Evolutionary conservation across 2,329 filamentous ascomycete genomes (phyloP).

Genomic region (Arachnomyces sp.): DNA sequence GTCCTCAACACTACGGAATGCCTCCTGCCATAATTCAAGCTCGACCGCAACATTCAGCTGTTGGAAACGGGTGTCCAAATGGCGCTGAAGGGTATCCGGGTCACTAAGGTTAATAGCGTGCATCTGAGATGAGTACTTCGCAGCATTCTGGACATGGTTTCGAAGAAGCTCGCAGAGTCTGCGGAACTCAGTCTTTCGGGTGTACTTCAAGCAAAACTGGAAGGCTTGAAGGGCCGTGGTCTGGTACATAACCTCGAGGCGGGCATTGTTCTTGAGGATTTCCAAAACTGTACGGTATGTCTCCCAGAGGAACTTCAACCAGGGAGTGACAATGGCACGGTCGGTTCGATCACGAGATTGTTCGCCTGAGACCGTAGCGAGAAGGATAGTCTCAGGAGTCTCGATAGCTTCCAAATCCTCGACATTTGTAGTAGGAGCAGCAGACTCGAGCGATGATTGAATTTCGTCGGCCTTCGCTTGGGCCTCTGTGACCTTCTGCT

Average conservation of each 20-base stretch:
- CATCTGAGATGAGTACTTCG: conserved; percentile 99
- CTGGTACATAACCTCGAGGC: conserved; percentile 96
- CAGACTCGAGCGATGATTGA: conserved; percentile 76
- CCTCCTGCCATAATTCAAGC: conserved; percentile 97
- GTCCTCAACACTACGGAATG: conserved; percentile 97
- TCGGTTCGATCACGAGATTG: conserved; percentile 96
- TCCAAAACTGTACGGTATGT: conserved; percentile 97
- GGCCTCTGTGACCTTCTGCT: conserved; percentile 90
- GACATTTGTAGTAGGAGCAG: conserved; percentile 63
- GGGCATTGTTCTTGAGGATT: conserved; percentile 97
- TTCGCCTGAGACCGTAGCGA: conserved; percentile 95
- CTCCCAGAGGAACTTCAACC: conserved; percentile 99
- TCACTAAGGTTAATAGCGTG: conserved; percentile 98
- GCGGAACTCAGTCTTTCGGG: conserved; percentile 98
- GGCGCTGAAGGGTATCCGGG: conserved; percentile 91
- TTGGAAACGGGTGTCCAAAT: conserved; percentile 96
- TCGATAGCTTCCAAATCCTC: conserved; percentile 96
- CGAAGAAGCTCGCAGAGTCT: conserved; percentile 95
- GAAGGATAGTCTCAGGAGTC: conserved; percentile 94
- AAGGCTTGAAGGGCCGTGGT: conserved; percentile 96
- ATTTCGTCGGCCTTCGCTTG: conserved; percentile 95
- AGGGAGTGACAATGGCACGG: conserved; percentile 94
- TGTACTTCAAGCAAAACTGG: conserved; percentile 97
- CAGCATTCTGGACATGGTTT: conserved; percentile 97
- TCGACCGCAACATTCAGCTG: conserved; percentile 97